A percentile compares a stretch with the other conserved stretches of the same genome.
Evolutionary conservation across 2,329 filamentous ascomycete species (phyloP).

Genomic region (Exutisphaerella laricina): DNA sequence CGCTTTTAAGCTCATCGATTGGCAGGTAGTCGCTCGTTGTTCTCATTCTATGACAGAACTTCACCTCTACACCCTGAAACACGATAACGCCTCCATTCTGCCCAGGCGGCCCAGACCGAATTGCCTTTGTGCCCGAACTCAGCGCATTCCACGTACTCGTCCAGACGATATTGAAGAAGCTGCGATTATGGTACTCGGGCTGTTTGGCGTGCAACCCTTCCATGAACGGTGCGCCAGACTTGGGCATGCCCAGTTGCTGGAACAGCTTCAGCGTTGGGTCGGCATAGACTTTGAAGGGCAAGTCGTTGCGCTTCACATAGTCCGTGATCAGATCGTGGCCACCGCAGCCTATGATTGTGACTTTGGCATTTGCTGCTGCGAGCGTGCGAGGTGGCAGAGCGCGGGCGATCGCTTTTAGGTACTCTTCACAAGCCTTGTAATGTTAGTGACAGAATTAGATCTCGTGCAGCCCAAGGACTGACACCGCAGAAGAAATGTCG

Average conservation of each 20-base stretch:
- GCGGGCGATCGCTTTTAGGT: constrained; percentile 24
- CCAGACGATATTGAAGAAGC: constrained; percentile 12
- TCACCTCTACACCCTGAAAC: constrained; percentile 29
- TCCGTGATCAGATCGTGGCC: constrained; percentile 22
- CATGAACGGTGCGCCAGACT: background rate
- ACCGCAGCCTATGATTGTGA: constrained; percentile 32
- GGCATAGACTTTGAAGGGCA: constrained; percentile 28
- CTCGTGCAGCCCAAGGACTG: background rate
- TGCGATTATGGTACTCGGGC: background rate
- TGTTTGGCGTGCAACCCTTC: background rate
- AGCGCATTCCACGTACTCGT: constrained; percentile 23
- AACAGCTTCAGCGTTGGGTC: constrained; percentile 28
- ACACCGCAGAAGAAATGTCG: constrained; percentile 40
- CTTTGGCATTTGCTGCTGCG: constrained; percentile 16
- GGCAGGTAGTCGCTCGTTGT: constrained; percentile 33
- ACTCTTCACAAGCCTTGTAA: constrained; percentile 29
- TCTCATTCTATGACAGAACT: constrained; percentile 33
- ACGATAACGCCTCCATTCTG: constrained; percentile 30
- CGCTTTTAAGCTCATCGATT: constrained; percentile 26
- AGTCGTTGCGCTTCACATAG: constrained; percentile 25
- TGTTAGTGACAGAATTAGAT: background rate
- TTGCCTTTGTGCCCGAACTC: constrained; percentile 18
- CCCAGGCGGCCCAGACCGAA: background rate
- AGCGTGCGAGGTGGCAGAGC: constrained; percentile 16
- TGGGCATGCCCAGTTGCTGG: constrained; percentile 26